Evolutionary conservation across 495 filamentous ascomycete species (phyloP).

Genomic region (Glarea lozoyensis): DNA sequence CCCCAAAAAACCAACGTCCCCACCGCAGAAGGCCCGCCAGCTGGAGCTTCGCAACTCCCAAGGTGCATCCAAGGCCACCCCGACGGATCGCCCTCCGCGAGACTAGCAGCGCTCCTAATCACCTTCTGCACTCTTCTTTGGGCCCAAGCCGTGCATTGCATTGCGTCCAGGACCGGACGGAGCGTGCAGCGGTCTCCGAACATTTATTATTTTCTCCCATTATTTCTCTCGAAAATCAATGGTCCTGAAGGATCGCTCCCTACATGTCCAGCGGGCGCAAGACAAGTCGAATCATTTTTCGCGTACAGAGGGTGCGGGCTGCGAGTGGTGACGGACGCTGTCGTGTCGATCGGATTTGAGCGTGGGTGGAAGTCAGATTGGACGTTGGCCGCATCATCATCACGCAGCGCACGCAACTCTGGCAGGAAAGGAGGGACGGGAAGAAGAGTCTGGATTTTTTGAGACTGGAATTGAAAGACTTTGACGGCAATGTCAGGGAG

Average conservation of each 20-base stretch:
- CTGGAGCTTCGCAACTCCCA: not conserved
- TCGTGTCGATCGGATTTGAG: no score
- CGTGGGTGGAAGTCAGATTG: no score
- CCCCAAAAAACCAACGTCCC: not conserved
- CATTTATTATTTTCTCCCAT: not conserved
- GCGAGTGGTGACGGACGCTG: no score
- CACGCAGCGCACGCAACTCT: no score
- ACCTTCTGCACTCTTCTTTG: not conserved
- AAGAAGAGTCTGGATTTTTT: no score
- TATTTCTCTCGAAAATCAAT: no score
- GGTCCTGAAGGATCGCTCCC: no score
- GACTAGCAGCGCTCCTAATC: not conserved
- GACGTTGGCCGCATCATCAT: no score
- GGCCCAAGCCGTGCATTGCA: slow-evolving; percentile 1
- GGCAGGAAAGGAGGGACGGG: no score
- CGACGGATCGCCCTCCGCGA: not conserved
- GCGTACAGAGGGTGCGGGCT: no score
- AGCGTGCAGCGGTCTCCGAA: not conserved
- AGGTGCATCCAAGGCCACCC: not conserved
- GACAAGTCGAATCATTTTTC: no score
- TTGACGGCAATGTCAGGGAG: not conserved
- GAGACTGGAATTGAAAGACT: not conserved
- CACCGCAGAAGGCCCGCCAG: not conserved
- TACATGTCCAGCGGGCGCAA: no score
- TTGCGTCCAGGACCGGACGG: not conserved